Conservation (phyloP, 306 rosid species). For the Spatholobus suberectus region DNA sequence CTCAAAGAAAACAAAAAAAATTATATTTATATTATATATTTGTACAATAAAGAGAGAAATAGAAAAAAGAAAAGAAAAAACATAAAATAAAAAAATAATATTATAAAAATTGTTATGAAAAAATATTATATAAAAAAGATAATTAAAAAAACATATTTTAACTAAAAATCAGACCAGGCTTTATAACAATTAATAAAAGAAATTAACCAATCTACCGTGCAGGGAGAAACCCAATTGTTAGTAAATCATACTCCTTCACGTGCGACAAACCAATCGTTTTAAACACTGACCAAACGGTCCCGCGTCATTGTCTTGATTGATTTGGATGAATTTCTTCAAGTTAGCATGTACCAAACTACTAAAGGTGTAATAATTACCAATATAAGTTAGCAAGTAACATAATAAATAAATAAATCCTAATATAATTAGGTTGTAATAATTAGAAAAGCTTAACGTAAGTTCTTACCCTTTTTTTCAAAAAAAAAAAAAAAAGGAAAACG, state of each 20-base stretch:
- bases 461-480: not conserved
- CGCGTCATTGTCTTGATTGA: not conserved
- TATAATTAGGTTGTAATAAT: not conserved
- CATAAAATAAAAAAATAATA: too few species aligned
- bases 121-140: too few species aligned
- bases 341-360: not conserved
- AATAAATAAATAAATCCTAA: not conserved
- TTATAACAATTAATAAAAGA: too few species aligned
- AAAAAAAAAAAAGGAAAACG: not conserved
- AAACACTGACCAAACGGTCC: not conserved
- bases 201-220: too few species aligned
- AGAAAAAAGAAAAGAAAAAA: too few species aligned
- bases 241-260: not conserved
- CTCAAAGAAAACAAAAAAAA: not conserved
- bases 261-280: not conserved
- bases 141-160: too few species aligned
- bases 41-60: not conserved
- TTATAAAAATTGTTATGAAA: too few species aligned
- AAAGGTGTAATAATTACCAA: not conserved
- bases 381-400: not conserved
- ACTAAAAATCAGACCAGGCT: too few species aligned
- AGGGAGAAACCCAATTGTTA: not conserved
- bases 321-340: constrained; percentile 2
- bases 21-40: not conserved
- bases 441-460: not conserved